Evolutionary conservation across 176 grass and related monocot species (phyloP).

Genomic region (Oryza nivara): DNA sequence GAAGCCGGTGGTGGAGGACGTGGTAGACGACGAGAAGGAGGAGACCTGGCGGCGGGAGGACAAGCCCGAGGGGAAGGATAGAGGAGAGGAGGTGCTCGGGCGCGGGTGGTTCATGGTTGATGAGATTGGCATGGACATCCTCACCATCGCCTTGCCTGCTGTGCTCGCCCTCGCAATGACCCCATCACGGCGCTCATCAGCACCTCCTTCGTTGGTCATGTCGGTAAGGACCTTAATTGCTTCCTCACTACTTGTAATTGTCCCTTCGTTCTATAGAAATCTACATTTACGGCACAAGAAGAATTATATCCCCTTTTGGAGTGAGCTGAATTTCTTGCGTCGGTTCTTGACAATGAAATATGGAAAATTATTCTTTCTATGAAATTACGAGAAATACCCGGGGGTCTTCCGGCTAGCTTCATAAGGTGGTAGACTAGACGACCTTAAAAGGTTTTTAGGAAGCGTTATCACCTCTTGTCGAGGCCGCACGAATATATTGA

Average conservation of each 20-base stretch:
- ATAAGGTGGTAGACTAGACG: no score
- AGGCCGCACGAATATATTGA: no score
- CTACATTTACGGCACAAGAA: no score
- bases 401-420: no score
- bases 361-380: no score
- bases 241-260: background rate
- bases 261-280: background rate
- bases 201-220: conserved; percentile 70
- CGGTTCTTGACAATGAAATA: no score
- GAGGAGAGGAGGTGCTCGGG: no score
- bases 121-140: conserved; percentile 45
- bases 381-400: no score
- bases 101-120: conserved; percentile 41
- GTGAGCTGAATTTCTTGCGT: no score
- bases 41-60: background rate
- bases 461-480: no score
- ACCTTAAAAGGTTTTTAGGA: no score
- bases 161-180: conserved; percentile 66
- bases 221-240: conserved; percentile 38
- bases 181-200: conserved; percentile 63
- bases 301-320: no score
- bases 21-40: conserved; percentile 19
- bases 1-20: conserved; percentile 26
- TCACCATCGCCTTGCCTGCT: conserved; percentile 58
- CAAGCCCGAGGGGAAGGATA: background rate